A percentile compares a stretch with the other conserved stretches of the same genome.
These are phyloP conservation scores for Fusarium sp. DNA, from an alignment of 2,329 filamentous ascomycete species.

Conservation along the genomic window DNA sequence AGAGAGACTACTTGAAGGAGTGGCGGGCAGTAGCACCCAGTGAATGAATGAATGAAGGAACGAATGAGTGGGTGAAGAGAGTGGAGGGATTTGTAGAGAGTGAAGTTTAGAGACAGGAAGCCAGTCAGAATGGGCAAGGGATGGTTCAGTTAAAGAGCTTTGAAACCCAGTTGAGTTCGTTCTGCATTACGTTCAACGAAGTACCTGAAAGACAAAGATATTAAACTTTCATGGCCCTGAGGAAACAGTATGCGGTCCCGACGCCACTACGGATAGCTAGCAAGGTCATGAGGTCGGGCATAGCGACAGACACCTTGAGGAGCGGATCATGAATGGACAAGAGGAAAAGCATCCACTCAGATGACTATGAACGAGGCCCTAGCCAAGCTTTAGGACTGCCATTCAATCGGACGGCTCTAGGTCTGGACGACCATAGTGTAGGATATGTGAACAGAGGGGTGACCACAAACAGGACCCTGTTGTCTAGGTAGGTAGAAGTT, in stretches of 20 bases:
- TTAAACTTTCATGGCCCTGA: conserved; percentile 29
- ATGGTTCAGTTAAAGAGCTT: conserved; percentile 20
- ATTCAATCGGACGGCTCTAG: conserved; percentile 10
- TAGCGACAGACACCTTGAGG: conserved; percentile 24
- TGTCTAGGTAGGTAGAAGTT: not conserved
- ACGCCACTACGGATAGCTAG: conserved; percentile 27
- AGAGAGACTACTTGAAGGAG: conserved; percentile 16
- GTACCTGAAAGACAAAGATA: conserved; percentile 2
- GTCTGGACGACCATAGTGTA: conserved; percentile 8
- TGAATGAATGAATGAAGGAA: conserved; percentile 25
- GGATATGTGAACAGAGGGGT: conserved; percentile 19
- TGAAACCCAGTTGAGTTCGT: conserved; percentile 17
- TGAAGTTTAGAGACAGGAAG: conserved; percentile 6
- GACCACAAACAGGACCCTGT: conserved; percentile 10
- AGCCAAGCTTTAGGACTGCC: conserved; percentile 10
- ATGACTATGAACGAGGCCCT: conserved; percentile 15
- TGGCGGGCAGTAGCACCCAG: conserved; percentile 9
- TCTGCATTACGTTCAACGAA: conserved; percentile 14
- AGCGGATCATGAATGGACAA: conserved; percentile 9
- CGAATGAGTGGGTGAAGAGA: conserved; percentile 19
- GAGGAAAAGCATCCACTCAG: conserved; percentile 3
- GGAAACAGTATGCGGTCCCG: conserved; percentile 10
- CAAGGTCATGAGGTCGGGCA: conserved; percentile 26
- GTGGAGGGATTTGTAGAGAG: conserved; percentile 11
- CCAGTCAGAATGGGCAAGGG: conserved; percentile 6